Evolutionary conservation across 2,329 filamentous ascomycete species (phyloP), one percentile per base, ranked within the genome.

Genomic region (Alternaria sp.): DNA sequence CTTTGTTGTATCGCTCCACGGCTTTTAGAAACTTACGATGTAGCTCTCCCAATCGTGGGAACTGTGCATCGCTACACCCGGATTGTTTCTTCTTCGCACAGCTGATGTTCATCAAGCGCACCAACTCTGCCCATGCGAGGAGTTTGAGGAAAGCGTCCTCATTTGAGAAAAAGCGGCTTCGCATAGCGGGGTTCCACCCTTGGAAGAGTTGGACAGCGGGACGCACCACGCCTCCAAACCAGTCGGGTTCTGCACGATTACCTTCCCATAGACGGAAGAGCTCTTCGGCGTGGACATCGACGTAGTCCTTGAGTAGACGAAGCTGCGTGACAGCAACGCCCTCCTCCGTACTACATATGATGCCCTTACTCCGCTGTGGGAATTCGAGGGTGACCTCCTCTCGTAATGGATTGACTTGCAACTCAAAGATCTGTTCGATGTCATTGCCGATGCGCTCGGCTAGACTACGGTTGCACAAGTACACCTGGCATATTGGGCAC

Each of bases 121-220:
- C 62, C 13, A 68, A 13, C 43, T 69, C 62, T 5, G 65, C 67
- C 62, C 62, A 71, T 3, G 59, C 59, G 2, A 69, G 10, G 3
- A 71, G 53, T 25, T 62, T 61, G 7, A 67, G 61, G 13, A 68
- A 69, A 1, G 52, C 44, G 7, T 65, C 62, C 12, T 57, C 45
- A 25, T 53, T 49, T 9, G 45, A 25, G 11, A 67, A 67, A 19
- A 61, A 65, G 12, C 30, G 36, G 15, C 47, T 61, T 17, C 55
- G 46, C 13, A 17, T 40, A 3, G 53, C 30, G 5, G 43, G 13
- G 4, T 57, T 63, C 64, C 66, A 70, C 19, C 54, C 62, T 30
- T 63, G 54, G 17, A 63, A 70, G 3, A 67, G 44, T 8, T 55
- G 15, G 9, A 63, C 26, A 1, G 49, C 62, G 2, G 67, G 67